phyloP scores from a whole-genome alignment of 2,329 filamentous ascomycete genomes.

The Talaromyces amestolkiae region DNA sequence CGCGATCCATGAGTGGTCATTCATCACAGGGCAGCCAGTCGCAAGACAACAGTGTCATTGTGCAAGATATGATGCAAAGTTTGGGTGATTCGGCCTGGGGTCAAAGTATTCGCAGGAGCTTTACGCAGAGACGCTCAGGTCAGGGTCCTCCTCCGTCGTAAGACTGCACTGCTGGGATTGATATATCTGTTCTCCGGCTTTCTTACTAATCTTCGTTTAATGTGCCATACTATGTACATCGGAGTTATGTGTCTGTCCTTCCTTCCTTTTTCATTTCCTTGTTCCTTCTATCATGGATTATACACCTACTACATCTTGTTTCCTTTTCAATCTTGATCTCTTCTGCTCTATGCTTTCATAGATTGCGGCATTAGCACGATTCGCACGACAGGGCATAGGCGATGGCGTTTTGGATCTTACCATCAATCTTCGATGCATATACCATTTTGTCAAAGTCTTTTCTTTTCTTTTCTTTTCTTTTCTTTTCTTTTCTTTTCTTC shows the following conservation, averaged over 20 bases:
- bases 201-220: background rate
- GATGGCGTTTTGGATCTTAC: constrained; percentile 12
- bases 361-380: constrained; percentile 10
- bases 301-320: background rate
- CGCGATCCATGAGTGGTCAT: constrained; percentile 19
- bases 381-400: constrained; percentile 12
- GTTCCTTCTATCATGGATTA: background rate
- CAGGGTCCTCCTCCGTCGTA: constrained; percentile 10
- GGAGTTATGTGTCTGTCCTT: background rate
- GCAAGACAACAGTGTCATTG: constrained; percentile 67
- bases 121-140: constrained; percentile 61
- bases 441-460: constrained; percentile 7
- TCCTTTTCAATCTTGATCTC: background rate
- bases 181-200: background rate
- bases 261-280: background rate
- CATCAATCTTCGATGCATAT: constrained; percentile 16
- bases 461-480: constrained; percentile 5
- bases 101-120: constrained; percentile 84
- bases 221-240: background rate
- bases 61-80: constrained; percentile 75
- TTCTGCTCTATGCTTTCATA: constrained; percentile 13
- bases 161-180: background rate
- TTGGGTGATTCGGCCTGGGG: constrained; percentile 90
- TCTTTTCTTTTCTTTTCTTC: constrained; percentile 1
- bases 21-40: constrained; percentile 42